These are phyloP conservation scores for Coemansia sp. DNA, from an alignment of 192 early-diverging fungal species.

Conservation along the genomic window DNA sequence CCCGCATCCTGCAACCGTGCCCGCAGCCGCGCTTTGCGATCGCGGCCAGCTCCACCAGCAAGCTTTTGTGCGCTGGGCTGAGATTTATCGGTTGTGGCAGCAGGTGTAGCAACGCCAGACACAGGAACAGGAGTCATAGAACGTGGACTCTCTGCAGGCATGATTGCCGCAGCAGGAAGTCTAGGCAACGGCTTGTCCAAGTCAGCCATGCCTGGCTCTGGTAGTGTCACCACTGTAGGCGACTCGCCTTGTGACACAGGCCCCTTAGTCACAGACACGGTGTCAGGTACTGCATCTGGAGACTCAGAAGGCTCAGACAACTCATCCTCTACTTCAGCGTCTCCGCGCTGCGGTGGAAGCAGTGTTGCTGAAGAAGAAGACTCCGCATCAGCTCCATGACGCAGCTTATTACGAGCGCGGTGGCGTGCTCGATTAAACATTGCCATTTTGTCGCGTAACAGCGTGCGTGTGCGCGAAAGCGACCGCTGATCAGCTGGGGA, in stretches of 20 bases:
- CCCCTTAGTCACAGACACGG: background rate
- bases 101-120: background rate
- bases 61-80: conserved; percentile 4
- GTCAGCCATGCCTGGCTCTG: no score
- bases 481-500: background rate
- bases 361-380: background rate
- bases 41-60: conserved; percentile 8
- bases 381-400: background rate
- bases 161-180: background rate
- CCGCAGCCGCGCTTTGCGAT: conserved; percentile 35
- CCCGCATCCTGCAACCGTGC: conserved; percentile 41
- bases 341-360: background rate
- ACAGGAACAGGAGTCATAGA: background rate
- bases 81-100: background rate
- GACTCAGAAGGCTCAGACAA: background rate
- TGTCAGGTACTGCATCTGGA: background rate
- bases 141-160: background rate
- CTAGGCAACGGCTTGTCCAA: conserved; percentile 34
- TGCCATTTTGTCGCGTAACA: conserved; percentile 45
- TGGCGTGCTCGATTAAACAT: conserved; percentile 35
- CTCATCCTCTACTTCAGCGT: background rate
- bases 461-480: conserved; percentile 29
- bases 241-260: background rate
- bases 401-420: conserved; percentile 36
- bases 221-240: background rate